Base-by-base conservation (phyloP, 2,329 filamentous ascomycete species). In the Pseudogymnoascus pannorum region DNA sequence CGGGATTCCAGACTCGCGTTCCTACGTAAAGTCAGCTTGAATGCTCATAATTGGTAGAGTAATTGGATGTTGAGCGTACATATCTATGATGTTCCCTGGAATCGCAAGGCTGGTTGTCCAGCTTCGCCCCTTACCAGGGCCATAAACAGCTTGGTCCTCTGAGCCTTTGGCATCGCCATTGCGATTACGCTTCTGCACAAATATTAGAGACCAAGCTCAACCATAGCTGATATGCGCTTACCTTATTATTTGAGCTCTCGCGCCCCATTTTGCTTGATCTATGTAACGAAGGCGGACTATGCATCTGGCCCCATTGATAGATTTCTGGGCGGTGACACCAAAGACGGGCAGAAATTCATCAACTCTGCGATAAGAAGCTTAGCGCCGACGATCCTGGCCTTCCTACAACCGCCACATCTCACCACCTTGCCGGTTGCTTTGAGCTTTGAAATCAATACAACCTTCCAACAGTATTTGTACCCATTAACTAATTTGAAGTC, bases 21-120 rank as follows among this genome's bases (percentile, higher is more conserved):
- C 57, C 57, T 58, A 2, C 8, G 18, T 18, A n/a, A 33, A 31
- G 16, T 40, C 29, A 65, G 29, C 22, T 16, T 12, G n/a, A 44
- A 54, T 31, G 8, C 18, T 31, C 8, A 42, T 61, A 51, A 36
- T 5, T 7, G 18, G 51, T 16, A 44, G n/a, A 22, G 9, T 14
- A 7, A 14, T 29, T 51, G 26, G 33, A 74, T 78, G 64, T 29
- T 51, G 26, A 35, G 74, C 78, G 64, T 76, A 91, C 88, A 89
- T 89, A 62, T 85, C 79, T 61, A 93, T 81, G 48, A 94, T 84
- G 71, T 89, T 93, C 33, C 87, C 89, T 1, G 91, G 89, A 29
- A 95, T 75, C 3, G 91, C 91, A 33, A 94, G 80, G 42, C 87
- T 92, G 16, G 94, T 72, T 0, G 91, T 94, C 81, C 87, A 89